Evolutionary conservation across 2,329 filamentous ascomycete species (phyloP), one percentile per base, ranked within the genome.

Genomic region (Sclerotinia nivalis): DNA sequence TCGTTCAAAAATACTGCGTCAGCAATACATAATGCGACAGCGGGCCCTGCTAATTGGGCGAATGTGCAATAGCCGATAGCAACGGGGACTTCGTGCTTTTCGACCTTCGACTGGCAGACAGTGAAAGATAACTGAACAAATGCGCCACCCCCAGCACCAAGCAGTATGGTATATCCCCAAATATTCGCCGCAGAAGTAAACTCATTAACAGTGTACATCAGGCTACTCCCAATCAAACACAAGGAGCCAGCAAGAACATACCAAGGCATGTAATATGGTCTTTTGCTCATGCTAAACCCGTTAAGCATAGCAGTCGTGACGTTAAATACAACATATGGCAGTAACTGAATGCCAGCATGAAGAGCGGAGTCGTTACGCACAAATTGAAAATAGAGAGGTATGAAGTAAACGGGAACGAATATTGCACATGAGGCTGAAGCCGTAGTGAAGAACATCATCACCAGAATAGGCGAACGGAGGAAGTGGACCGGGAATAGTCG

Each of bases 341-440:
- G 74, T 25, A 77, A 75, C n/a, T 77, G 72, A 62, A 80, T 74
- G 34, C 77, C 75, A 52, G 77, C 74, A 65, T 77, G 86, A 13
- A 85, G 81, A 5, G 82, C 82, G 6, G 81, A 80, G 20, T 84
- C 77, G 50, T 82, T 82, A 20, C 81, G 80, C 59, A 84, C 82
- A 69, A 84, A 83, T 52, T 83, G 81, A 60, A 84, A 84, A 61
- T 49, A 60, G 20, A 66, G 47, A n/a, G 59, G 59, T 1, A 61
- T 34, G n/a, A 45, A 61, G 74, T 81, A 82, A 4, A 79, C 75
- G 1, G 83, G 73, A 55, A 84, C 80, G 37, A 82, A 80, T 18
- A 80, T 76, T 10, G 78, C 76, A 5, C 80, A 77, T 7, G 77
- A 79, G 0, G 79, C 78, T 5, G 43, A 37, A 3, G 78, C 75